A percentile compares a stretch with the other conserved stretches of the same genome.
Evolutionary conservation across 1,284 basidiomycete genomes (phyloP).

Genomic region (Inonotus obliquus): DNA sequence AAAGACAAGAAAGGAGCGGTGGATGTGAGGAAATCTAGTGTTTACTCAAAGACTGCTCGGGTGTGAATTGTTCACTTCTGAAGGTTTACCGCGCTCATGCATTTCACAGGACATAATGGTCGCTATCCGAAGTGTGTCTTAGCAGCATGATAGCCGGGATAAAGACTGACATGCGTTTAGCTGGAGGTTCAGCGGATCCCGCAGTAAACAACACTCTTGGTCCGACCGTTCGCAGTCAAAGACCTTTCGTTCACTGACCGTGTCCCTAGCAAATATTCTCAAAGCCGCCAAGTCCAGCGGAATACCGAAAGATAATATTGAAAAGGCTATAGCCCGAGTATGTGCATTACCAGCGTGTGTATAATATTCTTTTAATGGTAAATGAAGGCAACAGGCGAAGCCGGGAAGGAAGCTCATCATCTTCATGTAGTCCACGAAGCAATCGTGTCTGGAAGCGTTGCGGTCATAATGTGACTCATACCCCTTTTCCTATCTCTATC

Average conservation of each 20-base stretch:
- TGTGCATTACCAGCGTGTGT: conserved; percentile 15
- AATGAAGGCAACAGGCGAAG: conserved; percentile 45
- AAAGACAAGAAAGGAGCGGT: conserved; percentile 74
- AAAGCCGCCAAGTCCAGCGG: conserved; percentile 60
- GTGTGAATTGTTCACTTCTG: conserved; percentile 32
- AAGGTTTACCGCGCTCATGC: not conserved
- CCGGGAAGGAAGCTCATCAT: conserved; percentile 47
- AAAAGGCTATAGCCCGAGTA: conserved; percentile 66
- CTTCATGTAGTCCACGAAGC: conserved; percentile 62
- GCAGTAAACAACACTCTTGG: conserved; percentile 54
- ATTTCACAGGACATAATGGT: conserved; percentile 61
- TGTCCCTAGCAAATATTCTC: conserved; percentile 42
- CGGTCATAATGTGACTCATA: conserved; percentile 67
- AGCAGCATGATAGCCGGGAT: conserved; percentile 1
- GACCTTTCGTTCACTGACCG: not conserved
- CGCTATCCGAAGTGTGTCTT: conserved; percentile 56
- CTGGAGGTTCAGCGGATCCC: conserved; percentile 64
- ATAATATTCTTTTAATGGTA: conserved; percentile 7
- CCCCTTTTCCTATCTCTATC: not conserved
- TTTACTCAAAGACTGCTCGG: conserved; percentile 55
- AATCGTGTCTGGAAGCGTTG: conserved; percentile 63
- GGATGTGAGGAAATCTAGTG: conserved; percentile 59
- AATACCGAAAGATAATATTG: conserved; percentile 76
- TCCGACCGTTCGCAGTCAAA: not conserved
- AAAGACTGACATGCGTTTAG: conserved; percentile 30